Evolutionary conservation across 176 grass and related monocot species (phyloP).

Genomic region (Raddia distichophylla): DNA sequence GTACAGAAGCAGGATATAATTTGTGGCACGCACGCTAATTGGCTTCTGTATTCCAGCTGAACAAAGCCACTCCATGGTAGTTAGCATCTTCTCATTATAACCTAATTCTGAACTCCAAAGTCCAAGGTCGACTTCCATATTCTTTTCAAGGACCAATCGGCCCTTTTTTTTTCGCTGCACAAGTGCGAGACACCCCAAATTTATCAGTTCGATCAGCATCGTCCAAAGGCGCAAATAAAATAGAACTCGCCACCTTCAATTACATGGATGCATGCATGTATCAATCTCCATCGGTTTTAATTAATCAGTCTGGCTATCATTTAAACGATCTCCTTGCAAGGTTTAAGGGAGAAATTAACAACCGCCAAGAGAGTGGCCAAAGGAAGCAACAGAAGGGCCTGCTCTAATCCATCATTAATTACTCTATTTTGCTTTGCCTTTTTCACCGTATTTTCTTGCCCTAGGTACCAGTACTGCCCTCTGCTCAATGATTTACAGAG

Average conservation of each 20-base stretch:
- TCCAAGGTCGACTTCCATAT: constrained; percentile 23
- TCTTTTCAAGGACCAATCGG: background rate
- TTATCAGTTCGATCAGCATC: background rate
- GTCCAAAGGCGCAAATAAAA: constrained; percentile 13
- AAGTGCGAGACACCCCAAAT: constrained; percentile 1
- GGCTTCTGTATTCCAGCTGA: constrained; percentile 13
- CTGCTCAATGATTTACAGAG: constrained; percentile 2
- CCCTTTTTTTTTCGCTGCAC: background rate
- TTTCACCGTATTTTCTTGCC: background rate
- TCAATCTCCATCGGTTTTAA: background rate
- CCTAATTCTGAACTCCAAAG: background rate
- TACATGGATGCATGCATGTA: constrained; percentile 10
- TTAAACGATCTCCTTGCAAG: constrained; percentile 11
- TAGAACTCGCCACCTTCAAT: background rate
- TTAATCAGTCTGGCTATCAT: constrained; percentile 36
- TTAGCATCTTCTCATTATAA: background rate
- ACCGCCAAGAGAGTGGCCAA: background rate
- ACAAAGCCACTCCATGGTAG: background rate
- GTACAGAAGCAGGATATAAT: background rate
- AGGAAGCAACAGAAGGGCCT: constrained; percentile 22
- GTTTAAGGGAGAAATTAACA: constrained; percentile 33
- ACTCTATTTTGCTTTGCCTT: background rate
- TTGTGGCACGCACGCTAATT: background rate
- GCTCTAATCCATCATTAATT: no score
- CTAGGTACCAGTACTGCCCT: background rate